A percentile compares a stretch with the other conserved stretches of the same genome.
Conservation (phyloP, 371 early-diverging fungal genomes). For the Mortierella sp. region DNA sequence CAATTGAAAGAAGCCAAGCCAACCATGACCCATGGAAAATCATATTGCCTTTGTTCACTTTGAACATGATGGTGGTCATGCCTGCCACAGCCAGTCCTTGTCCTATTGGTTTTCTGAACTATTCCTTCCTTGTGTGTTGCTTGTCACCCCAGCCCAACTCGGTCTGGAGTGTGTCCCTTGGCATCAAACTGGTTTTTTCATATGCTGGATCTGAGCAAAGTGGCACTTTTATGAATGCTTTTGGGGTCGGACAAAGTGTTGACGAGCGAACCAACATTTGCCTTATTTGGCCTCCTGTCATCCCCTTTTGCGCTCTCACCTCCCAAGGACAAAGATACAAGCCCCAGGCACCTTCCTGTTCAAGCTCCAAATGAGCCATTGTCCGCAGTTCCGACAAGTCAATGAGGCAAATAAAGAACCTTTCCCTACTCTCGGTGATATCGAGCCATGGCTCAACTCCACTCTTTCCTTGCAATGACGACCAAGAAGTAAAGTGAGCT, state of each 20-base stretch:
- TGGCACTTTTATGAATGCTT: not conserved
- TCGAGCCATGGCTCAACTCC: not conserved
- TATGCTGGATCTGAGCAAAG: not conserved
- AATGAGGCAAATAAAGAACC: not conserved
- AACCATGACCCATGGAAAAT: slow-evolving; percentile 10
- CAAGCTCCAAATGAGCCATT: not conserved
- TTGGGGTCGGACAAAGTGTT: not conserved
- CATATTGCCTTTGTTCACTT: slow-evolving; percentile 5
- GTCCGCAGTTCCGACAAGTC: slow-evolving; percentile 1
- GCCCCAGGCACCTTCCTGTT: not conserved
- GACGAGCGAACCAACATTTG: slow-evolving; percentile 8
- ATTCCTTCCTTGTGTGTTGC: not conserved
- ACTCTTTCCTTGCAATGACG: not conserved
- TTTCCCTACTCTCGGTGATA: not conserved
- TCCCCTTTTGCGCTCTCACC: not conserved
- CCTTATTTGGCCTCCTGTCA: not conserved
- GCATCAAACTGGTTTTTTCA: not conserved
- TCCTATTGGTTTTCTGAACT: not conserved
- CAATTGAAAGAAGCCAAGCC: not conserved
- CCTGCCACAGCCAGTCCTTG: too few relatives aligned
- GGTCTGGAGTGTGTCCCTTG: not conserved
- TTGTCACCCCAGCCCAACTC: not conserved
- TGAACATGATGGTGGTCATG: not conserved
- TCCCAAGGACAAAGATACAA: not conserved
- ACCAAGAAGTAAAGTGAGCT: not conserved